phyloP scores from a whole-genome alignment of 345 rosid genomes.

The Durio zibethinus region DNA sequence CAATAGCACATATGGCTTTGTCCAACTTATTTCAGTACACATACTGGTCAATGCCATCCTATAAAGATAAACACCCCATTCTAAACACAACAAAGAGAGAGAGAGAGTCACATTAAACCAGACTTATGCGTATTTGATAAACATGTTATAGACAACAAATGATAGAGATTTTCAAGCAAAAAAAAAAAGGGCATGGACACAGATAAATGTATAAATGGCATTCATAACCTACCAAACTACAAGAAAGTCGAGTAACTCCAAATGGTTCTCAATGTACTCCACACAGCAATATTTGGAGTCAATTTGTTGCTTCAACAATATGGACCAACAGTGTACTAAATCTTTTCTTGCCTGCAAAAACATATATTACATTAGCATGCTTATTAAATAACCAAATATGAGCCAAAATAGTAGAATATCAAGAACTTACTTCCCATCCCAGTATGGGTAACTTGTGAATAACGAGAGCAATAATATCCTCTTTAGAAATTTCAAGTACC shows the following conservation, averaged over 20 bases:
- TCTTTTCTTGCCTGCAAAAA: slow-evolving; percentile 78
- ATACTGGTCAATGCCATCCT: not conserved
- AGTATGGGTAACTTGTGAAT: slow-evolving; percentile 76
- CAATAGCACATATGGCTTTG: not conserved
- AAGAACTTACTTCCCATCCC: slow-evolving; percentile 85
- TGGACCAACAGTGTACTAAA: slow-evolving; percentile 87
- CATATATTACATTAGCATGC: not conserved
- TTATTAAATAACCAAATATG: not conserved
- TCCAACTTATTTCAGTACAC: not conserved
- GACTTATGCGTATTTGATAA: not conserved
- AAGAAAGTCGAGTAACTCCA: slow-evolving; percentile 81
- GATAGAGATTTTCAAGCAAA: slow-evolving; percentile 3
- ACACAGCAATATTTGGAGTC: slow-evolving; percentile 65
- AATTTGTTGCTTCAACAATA: slow-evolving; percentile 75
- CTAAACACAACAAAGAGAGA: not conserved
- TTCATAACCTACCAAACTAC: slow-evolving; percentile 52
- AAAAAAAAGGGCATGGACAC: not conserved
- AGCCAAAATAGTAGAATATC: not conserved
- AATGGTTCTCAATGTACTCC: slow-evolving; percentile 78
- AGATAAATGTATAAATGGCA: not conserved
- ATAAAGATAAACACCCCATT: not conserved
- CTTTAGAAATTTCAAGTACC: slow-evolving; percentile 77
- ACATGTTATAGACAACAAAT: not conserved
- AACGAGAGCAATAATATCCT: slow-evolving; percentile 69
- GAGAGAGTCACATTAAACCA: not conserved